phyloP scores from a whole-genome alignment of 345 rosid genomes.

The Eutrema japonicum region DNA sequence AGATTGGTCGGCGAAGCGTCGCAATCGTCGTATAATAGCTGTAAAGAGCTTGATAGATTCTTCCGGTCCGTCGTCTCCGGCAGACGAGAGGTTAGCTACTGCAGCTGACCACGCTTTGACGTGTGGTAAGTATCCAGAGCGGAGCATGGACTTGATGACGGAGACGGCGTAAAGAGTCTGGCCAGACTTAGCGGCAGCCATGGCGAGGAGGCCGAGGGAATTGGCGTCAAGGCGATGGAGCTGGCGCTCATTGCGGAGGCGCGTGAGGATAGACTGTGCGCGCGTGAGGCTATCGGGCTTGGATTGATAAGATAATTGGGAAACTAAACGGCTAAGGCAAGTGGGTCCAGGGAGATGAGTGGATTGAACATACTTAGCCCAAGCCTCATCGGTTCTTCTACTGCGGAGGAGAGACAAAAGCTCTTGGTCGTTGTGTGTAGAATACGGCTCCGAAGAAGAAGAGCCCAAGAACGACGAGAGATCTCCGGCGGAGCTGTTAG shows the following conservation, averaged over 20 bases:
- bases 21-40: constrained; percentile 56
- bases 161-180: constrained; percentile 78
- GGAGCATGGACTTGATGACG: constrained; percentile 82
- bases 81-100: constrained; percentile 67
- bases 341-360: constrained; percentile 73
- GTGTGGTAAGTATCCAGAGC: constrained; percentile 89
- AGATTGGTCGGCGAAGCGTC: constrained; percentile 53
- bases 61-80: constrained; percentile 68
- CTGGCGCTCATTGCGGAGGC: constrained; percentile 85
- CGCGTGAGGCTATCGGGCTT: constrained; percentile 63
- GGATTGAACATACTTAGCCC: constrained; percentile 66
- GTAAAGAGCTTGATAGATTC: constrained; percentile 66
- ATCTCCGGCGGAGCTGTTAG: constrained; percentile 45
- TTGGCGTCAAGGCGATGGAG: constrained; percentile 93
- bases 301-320: constrained; percentile 76
- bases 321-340: constrained; percentile 90
- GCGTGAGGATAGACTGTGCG: constrained; percentile 86
- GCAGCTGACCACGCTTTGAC: constrained; percentile 93
- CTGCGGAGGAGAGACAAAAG: constrained; percentile 78
- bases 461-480: constrained; percentile 24
- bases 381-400: constrained; percentile 78
- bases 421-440: constrained; percentile 53
- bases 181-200: constrained; percentile 72
- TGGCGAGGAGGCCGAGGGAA: constrained; percentile 89
- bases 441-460: constrained; percentile 29